phyloP scores from a whole-genome alignment of 345 rosid genomes.

The Mangifera indica region DNA sequence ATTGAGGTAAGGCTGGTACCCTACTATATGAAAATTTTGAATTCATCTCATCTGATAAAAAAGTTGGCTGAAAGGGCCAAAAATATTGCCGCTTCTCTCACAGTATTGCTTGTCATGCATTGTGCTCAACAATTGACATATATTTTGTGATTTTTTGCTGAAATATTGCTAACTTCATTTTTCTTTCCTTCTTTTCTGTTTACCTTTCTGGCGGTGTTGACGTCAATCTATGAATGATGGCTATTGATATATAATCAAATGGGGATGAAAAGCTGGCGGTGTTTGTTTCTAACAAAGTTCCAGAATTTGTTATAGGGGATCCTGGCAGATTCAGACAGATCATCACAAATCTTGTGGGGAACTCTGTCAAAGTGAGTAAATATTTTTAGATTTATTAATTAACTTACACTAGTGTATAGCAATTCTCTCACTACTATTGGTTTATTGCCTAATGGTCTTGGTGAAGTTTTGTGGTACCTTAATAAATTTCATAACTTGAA shows the following conservation, averaged over 20 bases:
- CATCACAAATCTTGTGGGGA: slow-evolving; percentile 91
- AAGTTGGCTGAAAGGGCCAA: not conserved
- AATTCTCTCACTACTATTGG: slow-evolving; percentile 1
- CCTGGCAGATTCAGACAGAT: slow-evolving; percentile 98
- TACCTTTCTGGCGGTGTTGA: slow-evolving; percentile 6
- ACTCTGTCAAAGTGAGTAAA: slow-evolving; percentile 84
- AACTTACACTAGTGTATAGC: not conserved
- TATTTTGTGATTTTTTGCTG: slow-evolving; percentile 16
- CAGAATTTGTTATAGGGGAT: slow-evolving; percentile 81
- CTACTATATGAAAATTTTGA: not conserved
- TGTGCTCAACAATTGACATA: not conserved
- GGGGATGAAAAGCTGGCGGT: slow-evolving; percentile 75
- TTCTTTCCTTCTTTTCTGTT: slow-evolving; percentile 2
- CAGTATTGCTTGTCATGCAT: not conserved
- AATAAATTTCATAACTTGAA: not conserved
- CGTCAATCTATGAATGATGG: slow-evolving; percentile 20
- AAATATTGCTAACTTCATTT: slow-evolving; percentile 1
- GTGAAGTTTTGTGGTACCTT: not conserved
- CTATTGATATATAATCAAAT: slow-evolving; percentile 14
- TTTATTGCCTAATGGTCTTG: not conserved
- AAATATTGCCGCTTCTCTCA: slow-evolving; percentile 1
- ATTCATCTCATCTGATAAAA: slow-evolving; percentile 2
- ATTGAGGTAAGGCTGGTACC: slow-evolving; percentile 59
- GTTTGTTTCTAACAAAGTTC: slow-evolving; percentile 85
- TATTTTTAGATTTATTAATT: slow-evolving; percentile 3